Evolutionary conservation across 352 stramenopile species (phyloP).

Genomic region (Pythium grandisporangium): DNA sequence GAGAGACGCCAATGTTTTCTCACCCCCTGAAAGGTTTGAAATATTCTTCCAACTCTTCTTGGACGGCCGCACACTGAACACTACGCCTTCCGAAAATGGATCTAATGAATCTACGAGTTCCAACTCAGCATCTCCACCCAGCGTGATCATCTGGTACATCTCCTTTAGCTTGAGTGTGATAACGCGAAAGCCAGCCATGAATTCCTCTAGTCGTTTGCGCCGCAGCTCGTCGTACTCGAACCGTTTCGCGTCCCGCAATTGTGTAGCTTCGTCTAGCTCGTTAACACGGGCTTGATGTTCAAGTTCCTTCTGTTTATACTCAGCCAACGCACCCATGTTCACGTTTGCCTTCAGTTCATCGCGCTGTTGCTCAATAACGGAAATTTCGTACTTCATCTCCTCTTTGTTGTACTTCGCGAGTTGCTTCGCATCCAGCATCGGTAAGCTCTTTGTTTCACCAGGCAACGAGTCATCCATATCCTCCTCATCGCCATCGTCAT

Average conservation of each 20-base stretch:
- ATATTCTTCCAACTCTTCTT: constrained; percentile 99
- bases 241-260: constrained; percentile 87
- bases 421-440: constrained; percentile 59
- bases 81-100: constrained; percentile 98
- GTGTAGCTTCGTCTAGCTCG: constrained; percentile 94
- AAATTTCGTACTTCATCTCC: constrained; percentile 92
- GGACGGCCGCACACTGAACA: constrained; percentile 97
- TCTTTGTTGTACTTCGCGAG: constrained; percentile 87
- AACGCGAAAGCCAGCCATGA: constrained; percentile 98
- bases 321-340: constrained; percentile 87
- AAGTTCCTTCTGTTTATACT: constrained; percentile 93
- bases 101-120: constrained; percentile 99
- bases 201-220: constrained; percentile 95
- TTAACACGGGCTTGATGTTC: constrained; percentile 91
- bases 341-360: constrained; percentile 92
- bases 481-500: not conserved
- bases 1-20: constrained; percentile 98
- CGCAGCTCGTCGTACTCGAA: constrained; percentile 95
- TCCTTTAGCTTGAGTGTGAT: constrained; percentile 99
- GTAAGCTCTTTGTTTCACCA: constrained; percentile 71
- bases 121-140: constrained; percentile 96
- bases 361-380: constrained; percentile 87
- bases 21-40: constrained; percentile 97
- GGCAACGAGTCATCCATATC: constrained; percentile 8
- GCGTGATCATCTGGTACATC: constrained; percentile 99